Conservation (phyloP, 257 asterid genomes). For the Solanum sejunctum region DNA sequence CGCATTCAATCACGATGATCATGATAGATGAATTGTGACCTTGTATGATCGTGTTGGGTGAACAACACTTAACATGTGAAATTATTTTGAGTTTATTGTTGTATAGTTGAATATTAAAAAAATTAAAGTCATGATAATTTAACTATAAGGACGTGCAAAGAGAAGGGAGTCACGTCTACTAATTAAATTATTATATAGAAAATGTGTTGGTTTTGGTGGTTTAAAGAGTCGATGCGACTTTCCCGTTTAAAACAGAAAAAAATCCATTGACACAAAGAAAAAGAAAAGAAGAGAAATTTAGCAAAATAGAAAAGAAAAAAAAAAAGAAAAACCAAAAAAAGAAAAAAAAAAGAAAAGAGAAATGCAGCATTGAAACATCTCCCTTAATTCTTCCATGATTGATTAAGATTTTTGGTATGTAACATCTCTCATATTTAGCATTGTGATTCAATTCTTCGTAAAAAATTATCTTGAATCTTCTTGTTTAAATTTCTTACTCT, state of each 20-base stretch:
- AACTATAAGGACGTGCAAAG: neutral
- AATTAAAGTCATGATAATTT: neutral
- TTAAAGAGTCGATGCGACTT: constrained; percentile 5
- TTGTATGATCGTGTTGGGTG: too few relatives aligned
- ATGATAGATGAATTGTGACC: too few relatives aligned
- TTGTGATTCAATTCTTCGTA: neutral
- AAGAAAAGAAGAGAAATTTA: neutral
- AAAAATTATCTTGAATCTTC: neutral
- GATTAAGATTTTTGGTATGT: neutral
- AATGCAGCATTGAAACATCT: neutral
- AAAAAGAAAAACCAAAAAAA: neutral
- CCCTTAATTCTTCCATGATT: neutral
- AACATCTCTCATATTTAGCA: neutral
- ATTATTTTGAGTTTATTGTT: neutral
- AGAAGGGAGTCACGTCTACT: constrained; percentile 4
- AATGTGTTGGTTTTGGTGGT: constrained; percentile 8
- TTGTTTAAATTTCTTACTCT: neutral
- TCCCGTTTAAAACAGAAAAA: constrained; percentile 18
- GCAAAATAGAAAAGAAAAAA: neutral
- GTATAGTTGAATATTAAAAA: neutral
- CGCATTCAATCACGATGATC: too few relatives aligned
- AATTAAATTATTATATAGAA: neutral
- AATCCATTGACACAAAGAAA: neutral
- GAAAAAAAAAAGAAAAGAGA: neutral
- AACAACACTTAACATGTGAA: neutral